phyloP scores from a whole-genome alignment of 2,329 filamentous ascomycete species.

The Coniochaeta pulveracea region DNA sequence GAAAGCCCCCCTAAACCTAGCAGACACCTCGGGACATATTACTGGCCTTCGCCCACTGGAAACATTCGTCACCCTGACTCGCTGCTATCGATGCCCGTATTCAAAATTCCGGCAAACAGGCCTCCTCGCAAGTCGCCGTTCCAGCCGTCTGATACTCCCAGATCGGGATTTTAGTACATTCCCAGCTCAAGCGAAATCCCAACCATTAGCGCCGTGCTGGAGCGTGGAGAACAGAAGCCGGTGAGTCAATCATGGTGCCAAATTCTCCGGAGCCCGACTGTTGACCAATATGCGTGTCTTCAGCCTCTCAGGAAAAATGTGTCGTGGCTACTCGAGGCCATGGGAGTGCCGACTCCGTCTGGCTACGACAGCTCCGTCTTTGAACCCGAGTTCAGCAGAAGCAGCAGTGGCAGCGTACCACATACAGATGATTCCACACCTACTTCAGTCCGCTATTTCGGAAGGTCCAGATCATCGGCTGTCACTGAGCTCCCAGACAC shows the following conservation, averaged over 20 bases:
- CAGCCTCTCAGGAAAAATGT: background rate
- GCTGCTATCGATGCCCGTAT: background rate
- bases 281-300: too few species aligned
- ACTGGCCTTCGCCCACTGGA: constrained; percentile 1
- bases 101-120: background rate
- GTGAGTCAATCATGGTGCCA: background rate
- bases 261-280: background rate
- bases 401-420: background rate
- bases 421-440: background rate
- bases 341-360: background rate
- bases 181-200: background rate
- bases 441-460: too few species aligned
- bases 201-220: background rate
- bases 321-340: constrained; percentile 2
- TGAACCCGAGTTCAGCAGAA: background rate
- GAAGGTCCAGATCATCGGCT: too few species aligned
- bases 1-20: background rate
- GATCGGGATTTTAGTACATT: background rate
- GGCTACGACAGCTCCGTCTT: background rate
- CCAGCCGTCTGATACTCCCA: too few species aligned
- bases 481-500: background rate
- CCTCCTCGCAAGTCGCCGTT: background rate
- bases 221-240: background rate
- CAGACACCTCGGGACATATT: background rate
- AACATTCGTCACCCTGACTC: background rate